Evolutionary conservation across 2,329 filamentous ascomycete genomes (phyloP), one percentile per base, ranked within the genome.

Genomic region (Coniella lustricola): DNA sequence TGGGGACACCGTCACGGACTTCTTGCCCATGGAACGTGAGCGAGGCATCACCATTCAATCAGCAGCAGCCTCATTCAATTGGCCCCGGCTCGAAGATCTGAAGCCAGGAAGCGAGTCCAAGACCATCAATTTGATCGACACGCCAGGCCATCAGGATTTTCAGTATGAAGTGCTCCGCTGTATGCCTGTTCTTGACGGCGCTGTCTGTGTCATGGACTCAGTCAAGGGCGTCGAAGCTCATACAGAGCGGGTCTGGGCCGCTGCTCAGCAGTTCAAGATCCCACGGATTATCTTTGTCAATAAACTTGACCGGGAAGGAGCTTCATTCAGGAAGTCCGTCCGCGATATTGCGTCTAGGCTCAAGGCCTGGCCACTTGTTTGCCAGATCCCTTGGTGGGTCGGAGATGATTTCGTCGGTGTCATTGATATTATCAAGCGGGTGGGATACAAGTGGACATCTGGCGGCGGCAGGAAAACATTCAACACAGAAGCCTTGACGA

Each of bases 41-140:
- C 78, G 93, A 56, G 93, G 93, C 25, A 97, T 98, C 62, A 98
- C 93, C 3, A 97, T 98, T 53, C 93, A 97, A 64, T 97, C 91
- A 2, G 93, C 93, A 10, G 91, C 93, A 40, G 94, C 97, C 56
- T 95, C 90, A 2, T 95, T 97, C 64, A 77, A 85, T 54, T 98
- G 93, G 93, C 93, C 93, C 5, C 63, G 70, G 12, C 58, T 57
- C 34, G 63, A 70, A 31, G 60, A 70, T 48, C 65, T 65, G 21
- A 62, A 59, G n/a, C 67, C 63, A 1, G 67, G 65, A 54, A 62
- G 60, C 49, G 58, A 61, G 43, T 69, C 70, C 66, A 79, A 91
- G 62, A 87, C 82, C 4, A 83, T 95, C 64, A 95, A 95, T 62
- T 72, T 95, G 2, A 97, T 98, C 52, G 93, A 98, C 64, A 97